Evolutionary conservation across 805 yeast genomes (phyloP).

Genomic region (Candida verbasci): DNA sequence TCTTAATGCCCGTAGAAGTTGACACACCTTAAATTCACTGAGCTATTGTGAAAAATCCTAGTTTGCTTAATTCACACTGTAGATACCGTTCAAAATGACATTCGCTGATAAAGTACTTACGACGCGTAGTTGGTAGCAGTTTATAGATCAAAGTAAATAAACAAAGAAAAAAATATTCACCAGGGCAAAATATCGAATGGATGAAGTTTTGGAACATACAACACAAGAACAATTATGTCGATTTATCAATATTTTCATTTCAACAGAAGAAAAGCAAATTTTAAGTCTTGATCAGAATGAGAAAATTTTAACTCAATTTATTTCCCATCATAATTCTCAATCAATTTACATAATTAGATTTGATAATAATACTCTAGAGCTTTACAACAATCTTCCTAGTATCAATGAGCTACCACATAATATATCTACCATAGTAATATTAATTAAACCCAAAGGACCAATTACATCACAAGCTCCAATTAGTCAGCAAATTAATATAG

Average conservation of each 20-base stretch:
- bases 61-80: too few species aligned
- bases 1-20: too few species aligned
- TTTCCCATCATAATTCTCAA: conserved; percentile 17
- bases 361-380: conserved; percentile 10
- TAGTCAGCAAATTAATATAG: conserved; percentile 28
- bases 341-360: conserved; percentile 16
- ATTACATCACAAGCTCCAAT: conserved; percentile 18
- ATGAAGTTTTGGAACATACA: neutral
- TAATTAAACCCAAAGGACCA: conserved; percentile 41
- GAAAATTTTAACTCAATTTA: conserved; percentile 12
- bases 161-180: too few species aligned
- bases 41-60: too few species aligned
- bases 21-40: too few species aligned
- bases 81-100: too few species aligned
- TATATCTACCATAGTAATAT: conserved; percentile 22
- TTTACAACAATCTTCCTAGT: conserved; percentile 7
- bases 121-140: too few species aligned
- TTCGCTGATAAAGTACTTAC: too few species aligned
- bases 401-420: conserved; percentile 4
- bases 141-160: too few species aligned
- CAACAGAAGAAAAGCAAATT: too few species aligned
- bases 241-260: neutral
- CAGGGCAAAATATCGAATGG: neutral
- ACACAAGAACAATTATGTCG: conserved; percentile 1
- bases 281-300: neutral